Evolutionary conservation across 2,329 filamentous ascomycete genomes (phyloP).

Genomic region (Colletotrichum godetiae): DNA sequence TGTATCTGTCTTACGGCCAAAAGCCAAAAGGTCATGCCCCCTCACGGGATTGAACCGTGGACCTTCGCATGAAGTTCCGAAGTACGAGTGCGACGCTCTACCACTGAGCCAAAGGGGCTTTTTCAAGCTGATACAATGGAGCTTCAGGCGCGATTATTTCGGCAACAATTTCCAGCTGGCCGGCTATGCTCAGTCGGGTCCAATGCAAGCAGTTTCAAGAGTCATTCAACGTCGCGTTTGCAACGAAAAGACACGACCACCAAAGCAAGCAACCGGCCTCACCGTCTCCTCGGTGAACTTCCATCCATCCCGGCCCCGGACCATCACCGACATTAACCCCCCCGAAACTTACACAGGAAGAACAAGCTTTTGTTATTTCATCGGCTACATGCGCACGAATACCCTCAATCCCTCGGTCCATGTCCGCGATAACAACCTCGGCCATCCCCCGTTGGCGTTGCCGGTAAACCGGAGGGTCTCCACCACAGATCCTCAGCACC

Average conservation of each 20-base stretch:
- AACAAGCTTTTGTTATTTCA: neutral
- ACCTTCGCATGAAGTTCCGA: constrained; percentile 16
- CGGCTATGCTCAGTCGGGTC: neutral
- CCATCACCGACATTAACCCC: neutral
- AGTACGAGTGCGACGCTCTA: constrained; percentile 36
- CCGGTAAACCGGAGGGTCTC: constrained; percentile 12
- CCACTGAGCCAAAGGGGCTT: constrained; percentile 33
- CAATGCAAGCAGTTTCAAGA: neutral
- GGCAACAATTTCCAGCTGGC: rapidly evolving
- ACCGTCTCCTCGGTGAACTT: neutral
- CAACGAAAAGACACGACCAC: neutral
- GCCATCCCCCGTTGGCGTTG: constrained; percentile 26
- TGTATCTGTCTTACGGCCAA: too few relatives aligned
- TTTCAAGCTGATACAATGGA: neutral
- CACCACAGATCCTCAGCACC: neutral
- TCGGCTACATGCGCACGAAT: neutral
- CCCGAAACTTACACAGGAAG: too few relatives aligned
- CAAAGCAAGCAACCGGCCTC: neutral
- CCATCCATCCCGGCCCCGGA: neutral
- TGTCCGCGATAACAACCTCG: constrained; percentile 24
- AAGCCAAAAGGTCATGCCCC: neutral
- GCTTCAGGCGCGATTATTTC: rapidly evolving
- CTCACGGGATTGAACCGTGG: constrained; percentile 36
- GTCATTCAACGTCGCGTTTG: neutral
- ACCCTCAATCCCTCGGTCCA: constrained; percentile 3